A percentile compares a stretch with the other conserved stretches of the same genome.
phyloP scores from a whole-genome alignment of 2,329 filamentous ascomycete species.

The Xylaria arbuscula region DNA sequence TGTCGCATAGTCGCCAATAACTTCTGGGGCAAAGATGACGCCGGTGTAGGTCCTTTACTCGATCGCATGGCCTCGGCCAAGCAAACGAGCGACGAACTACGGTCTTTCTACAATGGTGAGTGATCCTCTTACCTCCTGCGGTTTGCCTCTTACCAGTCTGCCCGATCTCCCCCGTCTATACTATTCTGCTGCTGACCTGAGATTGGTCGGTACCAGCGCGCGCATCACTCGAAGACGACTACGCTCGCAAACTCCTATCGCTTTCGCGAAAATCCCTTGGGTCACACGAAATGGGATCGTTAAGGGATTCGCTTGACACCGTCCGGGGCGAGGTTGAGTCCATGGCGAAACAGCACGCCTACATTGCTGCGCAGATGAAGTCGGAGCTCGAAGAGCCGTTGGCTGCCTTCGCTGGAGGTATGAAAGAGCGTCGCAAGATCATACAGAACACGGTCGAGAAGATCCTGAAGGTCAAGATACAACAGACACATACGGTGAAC shows the following conservation, averaged over 20 bases:
- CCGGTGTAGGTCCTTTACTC: conserved; percentile 88
- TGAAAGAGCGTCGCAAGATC: conserved; percentile 97
- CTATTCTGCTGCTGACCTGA: conserved; percentile 8
- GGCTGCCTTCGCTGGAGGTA: conserved; percentile 88
- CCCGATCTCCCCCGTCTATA: not conserved
- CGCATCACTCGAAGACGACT: conserved; percentile 95
- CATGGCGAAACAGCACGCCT: conserved; percentile 93
- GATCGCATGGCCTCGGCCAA: conserved; percentile 96
- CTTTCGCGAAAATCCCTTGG: conserved; percentile 90
- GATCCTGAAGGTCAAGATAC: conserved; percentile 89
- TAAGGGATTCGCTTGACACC: conserved; percentile 86
- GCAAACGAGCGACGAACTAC: conserved; percentile 92
- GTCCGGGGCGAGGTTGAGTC: conserved; percentile 89
- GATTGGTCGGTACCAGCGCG: conserved; percentile 69
- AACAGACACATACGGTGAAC: conserved; percentile 90
- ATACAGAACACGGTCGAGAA: conserved; percentile 95
- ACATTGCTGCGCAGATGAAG: conserved; percentile 93
- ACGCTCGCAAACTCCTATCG: conserved; percentile 86
- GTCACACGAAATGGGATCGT: conserved; percentile 84
- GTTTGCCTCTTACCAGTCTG: not conserved
- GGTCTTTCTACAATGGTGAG: conserved; percentile 85
- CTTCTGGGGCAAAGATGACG: conserved; percentile 99
- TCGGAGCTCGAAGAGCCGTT: conserved; percentile 94
- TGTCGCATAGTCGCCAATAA: conserved; percentile 86
- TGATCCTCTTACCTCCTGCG: not conserved